phyloP scores from a whole-genome alignment of 2,329 filamentous ascomycete genomes.

The Curvularia sp. region DNA sequence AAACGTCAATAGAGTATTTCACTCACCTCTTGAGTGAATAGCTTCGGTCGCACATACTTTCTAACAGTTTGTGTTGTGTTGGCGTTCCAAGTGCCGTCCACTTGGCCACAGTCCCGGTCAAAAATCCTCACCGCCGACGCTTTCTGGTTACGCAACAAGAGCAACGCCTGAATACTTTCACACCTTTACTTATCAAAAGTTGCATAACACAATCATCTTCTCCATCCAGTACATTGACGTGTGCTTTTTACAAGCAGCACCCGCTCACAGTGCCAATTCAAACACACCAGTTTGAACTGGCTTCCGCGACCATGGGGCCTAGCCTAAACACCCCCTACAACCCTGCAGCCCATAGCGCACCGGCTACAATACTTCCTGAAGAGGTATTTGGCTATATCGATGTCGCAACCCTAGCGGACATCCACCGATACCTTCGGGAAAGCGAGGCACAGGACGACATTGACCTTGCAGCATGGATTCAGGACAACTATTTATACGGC shows the following conservation, averaged over 20 bases:
- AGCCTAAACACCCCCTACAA: conserved; percentile 3
- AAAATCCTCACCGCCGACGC: conserved; percentile 17
- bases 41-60: background rate
- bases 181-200: background rate
- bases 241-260: background rate
- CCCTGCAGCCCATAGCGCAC: conserved; percentile 9
- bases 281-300: background rate
- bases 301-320: conserved; percentile 16
- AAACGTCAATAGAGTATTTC: background rate
- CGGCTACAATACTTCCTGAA: conserved; percentile 22
- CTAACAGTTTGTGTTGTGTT: conserved; percentile 3
- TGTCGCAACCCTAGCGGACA: conserved; percentile 29
- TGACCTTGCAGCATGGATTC: conserved; percentile 33
- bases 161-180: conserved; percentile 1
- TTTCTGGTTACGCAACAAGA: conserved; percentile 14
- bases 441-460: conserved; percentile 32
- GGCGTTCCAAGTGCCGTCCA: conserved; percentile 8
- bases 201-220: background rate
- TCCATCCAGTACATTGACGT: background rate
- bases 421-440: conserved; percentile 29
- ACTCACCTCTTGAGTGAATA: background rate
- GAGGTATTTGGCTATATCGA: conserved; percentile 34
- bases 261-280: background rate
- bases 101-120: conserved; percentile 11
- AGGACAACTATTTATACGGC: conserved; percentile 30